Evolutionary conservation across 2,329 filamentous ascomycete species (phyloP), one percentile per base, ranked within the genome.

Genomic region (Teratosphaeria viscida): DNA sequence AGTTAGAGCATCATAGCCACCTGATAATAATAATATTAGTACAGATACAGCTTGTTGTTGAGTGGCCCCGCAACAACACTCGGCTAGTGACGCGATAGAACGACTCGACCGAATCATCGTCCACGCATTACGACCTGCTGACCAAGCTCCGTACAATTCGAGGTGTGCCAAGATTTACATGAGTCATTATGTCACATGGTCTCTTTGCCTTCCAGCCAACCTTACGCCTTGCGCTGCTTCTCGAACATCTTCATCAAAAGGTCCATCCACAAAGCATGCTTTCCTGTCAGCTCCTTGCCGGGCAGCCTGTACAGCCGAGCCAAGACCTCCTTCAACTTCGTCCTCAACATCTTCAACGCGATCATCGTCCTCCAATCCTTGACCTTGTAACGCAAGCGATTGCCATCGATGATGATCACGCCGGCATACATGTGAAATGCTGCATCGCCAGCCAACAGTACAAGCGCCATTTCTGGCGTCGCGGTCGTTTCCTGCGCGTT

Each of bases 391-490:
- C 90, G 84, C 55, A 92, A 82, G 34, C 92, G 83, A 71, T 96
- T 95, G 53, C 90, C 88, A 71, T 96, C 94, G 53, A 99, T 81
- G 23, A 90, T 82, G 49, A 96, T 81, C 2, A 96, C 87, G 14
- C 94, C 94, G 0, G 92, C 84, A 71, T 90, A 95, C 78, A 96
- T 84, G 82, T 92, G 92, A 68, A 90, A 92, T 59, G 92, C 89
- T 19, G 89, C 86, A 63, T 97, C 92, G 39, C 92, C 94, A 61
- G 91, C 94, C 57, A 96, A 81, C 32, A 99, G 77, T 16, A 88
- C 85, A 65, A 96, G 83, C 11, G 91, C 85, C 64, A 96, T 88
- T 52, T 91, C 87, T 54, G 11, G 87, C 89, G 2, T 76, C 67
- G 58, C 75, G 62, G 68, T 67, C 1, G 90, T 95, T 71, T 95